Base-by-base conservation (phyloP, 352 stramenopile species). In the Phytopythium vexans region DNA sequence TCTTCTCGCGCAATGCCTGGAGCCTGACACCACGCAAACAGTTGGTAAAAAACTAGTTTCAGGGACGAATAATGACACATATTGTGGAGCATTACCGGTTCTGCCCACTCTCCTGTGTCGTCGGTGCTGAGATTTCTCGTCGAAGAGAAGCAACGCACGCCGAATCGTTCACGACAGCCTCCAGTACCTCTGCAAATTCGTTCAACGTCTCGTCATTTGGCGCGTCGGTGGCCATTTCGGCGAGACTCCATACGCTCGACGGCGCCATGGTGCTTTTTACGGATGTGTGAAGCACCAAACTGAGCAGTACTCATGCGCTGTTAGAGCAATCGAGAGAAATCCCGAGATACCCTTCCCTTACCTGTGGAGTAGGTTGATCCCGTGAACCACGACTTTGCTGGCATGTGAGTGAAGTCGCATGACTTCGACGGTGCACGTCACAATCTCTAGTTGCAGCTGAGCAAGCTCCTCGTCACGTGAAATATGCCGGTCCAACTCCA, bases 401-500 rank as follows among this genome's bases (percentile, higher is more conserved):
- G 21, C 2, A 2, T 27, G 21, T 27, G 21, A 2, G 2, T 27
- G 21, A 27, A 27, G 21, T 27, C 21, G 21, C 21, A 27, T 27
- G 21, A 27, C 21, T 27, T 27, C 21, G 21, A 27, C 21, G 21
- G 21, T 27, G 21, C 21, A 27, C 21, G 21, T 27, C 21, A 2
- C 21, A 27, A 27, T 43, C 39, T 15, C 39, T 8, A 43, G 21
- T 43, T 15, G 11, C 39, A 8, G 4, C 39, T 36, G 42, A 8
- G 46, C 37, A 10, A n/a, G 8, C 44, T 38, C 58, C 0, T 63
- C 53, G 12, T 41, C 54, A 16, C 21, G 21, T 27, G 21, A 27
- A 27, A 27, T 27, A 27, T 27, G 21, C 21, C 44, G 64, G 34
- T 82, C 72, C 0, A 86, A 51, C 36, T 84, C 74, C 11, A 75